A percentile compares a stretch with the other conserved stretches of the same genome.
Evolutionary conservation across 2,329 filamentous ascomycete species (phyloP).

Genomic region (Dactylellina parvicollis): DNA sequence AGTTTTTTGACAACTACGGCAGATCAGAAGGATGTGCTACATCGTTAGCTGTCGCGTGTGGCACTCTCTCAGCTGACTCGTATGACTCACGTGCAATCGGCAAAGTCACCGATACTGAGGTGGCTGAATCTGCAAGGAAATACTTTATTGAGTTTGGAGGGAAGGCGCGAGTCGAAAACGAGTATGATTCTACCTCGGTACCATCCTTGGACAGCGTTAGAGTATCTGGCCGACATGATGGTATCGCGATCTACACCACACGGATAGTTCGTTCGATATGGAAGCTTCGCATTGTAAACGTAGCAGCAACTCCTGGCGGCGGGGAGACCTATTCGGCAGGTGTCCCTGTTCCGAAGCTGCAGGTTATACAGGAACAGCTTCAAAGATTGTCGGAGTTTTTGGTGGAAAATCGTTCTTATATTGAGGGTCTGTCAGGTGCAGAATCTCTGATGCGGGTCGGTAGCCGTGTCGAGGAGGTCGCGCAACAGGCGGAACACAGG

Average conservation of each 20-base stretch:
- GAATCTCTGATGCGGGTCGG: conserved; percentile 80
- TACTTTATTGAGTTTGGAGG: conserved; percentile 94
- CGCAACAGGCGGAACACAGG: conserved; percentile 91
- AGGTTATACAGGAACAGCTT: conserved; percentile 80
- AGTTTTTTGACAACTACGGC: conserved; percentile 86
- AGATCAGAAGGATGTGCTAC: conserved; percentile 88
- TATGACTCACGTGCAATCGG: conserved; percentile 71
- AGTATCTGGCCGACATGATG: conserved; percentile 88
- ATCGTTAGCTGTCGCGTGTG: conserved; percentile 91
- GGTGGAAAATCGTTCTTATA: conserved; percentile 85
- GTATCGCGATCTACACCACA: conserved; percentile 85
- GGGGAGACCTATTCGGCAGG: conserved; percentile 73
- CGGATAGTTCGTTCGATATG: conserved; percentile 89
- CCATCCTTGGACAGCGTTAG: conserved; percentile 75
- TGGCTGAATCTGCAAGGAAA: conserved; percentile 83
- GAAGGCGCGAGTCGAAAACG: conserved; percentile 78
- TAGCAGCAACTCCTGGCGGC: conserved; percentile 66
- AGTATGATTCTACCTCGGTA: conserved; percentile 61
- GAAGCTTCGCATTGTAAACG: conserved; percentile 77
- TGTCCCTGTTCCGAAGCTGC: conserved; percentile 74
- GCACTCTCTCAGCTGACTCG: conserved; percentile 66
- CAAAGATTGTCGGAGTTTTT: conserved; percentile 83
- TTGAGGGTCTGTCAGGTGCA: conserved; percentile 91
- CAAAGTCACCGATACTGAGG: conserved; percentile 82
- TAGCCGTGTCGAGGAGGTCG: conserved; percentile 88